Evolutionary conservation across 106 monocot species (phyloP), one percentile per base, ranked within the genome.

Genomic region (Agapanthus africanus): DNA sequence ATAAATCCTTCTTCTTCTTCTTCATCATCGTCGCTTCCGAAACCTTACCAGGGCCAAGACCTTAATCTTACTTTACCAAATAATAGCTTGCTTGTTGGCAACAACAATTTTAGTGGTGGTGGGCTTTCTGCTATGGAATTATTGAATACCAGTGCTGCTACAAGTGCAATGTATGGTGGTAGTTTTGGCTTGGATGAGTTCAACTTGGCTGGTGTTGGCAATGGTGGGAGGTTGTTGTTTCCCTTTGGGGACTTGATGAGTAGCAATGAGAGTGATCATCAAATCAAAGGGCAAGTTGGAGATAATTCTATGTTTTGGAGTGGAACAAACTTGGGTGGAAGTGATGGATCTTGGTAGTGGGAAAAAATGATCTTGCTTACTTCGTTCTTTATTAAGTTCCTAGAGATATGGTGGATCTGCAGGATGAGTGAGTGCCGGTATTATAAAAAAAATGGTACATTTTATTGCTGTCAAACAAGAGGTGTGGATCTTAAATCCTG

Each of bases 171-270:
- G 44, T 31, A 49, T 69, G 63, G 39, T 63, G 62, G 19, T 11
- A 27, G 42, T 16, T 64, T 38, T 34, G 64, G 64, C 9, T 10
- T 64, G 19, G 8, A 64, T 13, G 64, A 64, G 4, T 64, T 64
- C 64, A 23, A 26, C 57, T 26, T 22, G 22, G 11, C 27, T 7
- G 57, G 25, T 2, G 57, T 25, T 21, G 33, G 38, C 38, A 62
- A 39, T n/a, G 44, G 60, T 26, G 77, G 56, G 7, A 21, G 71
- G 46, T 71, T 72, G 38, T 61, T 72, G 59, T 72, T 78, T 27
- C 78, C 78, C 7, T 72, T 78, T 39, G 78, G 67, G 22, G 73
- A 79, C 18, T 50, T 73, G 73, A 67, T 22, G 14, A 32, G 39
- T 18, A 22, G 9, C 33, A 22, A 64, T 37, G 37, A 0, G 27